Base-by-base conservation (phyloP, 805 yeast species). In the Candida manassasensis region DNA sequence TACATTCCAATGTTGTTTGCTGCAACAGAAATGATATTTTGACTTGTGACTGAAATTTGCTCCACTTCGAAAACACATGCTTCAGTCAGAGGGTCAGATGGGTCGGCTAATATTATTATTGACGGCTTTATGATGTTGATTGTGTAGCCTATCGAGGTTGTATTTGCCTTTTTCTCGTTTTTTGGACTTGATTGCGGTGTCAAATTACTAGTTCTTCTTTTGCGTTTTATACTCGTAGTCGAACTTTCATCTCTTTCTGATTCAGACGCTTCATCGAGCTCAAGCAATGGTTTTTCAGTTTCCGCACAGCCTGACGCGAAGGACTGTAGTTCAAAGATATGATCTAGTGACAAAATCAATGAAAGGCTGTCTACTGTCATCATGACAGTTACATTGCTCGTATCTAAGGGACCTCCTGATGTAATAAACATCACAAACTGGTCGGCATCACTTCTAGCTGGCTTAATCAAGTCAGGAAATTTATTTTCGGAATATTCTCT, bases 41-140 rank as follows among this genome's bases (percentile, higher is more conserved):
- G 88, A 39, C 82, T 77, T 0, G 90, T 73, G 3, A 85, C 52
- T 29, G 81, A 61, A 3, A 88, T 58, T 50, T 89, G 96, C 40
- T 83, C 94, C 10, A 88, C 77, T 49, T 85, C 84, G 63, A 93
- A 82, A 2, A 90, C 96, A 41, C 90, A 73, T 0, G 97, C 97
- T 48, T 89, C 95, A 0, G 95, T 77, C 41, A 79, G 71, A 2
- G 59, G 53, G 6, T 70, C 65, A 1, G 81, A 70, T 0, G 96
- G 85, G 53, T 90, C 84, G 0, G 96, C 95, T 28, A 93, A 59
- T 19, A 93, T 59, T 13, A 86, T 77, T 13, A 90, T 67, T 0
- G 95, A 85, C 0, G 90, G 79, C 37, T 86, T 81, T 4, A 79
- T 77, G 27, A 93, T 59, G 49, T 84, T 87, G 24, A 90, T 52